Conservation (phyloP, 2,329 filamentous ascomycete species). For the Clonostachys chloroleuca region DNA sequence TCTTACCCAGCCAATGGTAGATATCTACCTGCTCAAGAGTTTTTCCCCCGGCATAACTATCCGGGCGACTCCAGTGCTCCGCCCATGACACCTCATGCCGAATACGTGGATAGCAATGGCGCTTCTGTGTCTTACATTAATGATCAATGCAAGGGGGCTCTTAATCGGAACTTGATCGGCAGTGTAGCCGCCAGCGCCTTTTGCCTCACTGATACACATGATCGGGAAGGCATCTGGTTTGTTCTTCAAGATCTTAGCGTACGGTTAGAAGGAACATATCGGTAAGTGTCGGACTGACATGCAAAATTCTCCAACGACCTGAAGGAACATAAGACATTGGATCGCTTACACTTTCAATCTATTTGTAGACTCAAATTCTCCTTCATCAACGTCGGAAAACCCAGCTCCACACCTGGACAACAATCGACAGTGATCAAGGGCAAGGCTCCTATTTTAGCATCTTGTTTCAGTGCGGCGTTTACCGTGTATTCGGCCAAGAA, state of each 20-base stretch:
- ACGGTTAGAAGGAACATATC: slow-evolving; percentile 84
- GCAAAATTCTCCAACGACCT: neutral
- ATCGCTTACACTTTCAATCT: neutral
- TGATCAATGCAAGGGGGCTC: slow-evolving; percentile 12
- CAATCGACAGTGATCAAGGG: slow-evolving; percentile 59
- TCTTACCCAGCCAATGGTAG: slow-evolving; percentile 21
- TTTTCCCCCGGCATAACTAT: slow-evolving; percentile 23
- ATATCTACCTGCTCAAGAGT: slow-evolving; percentile 30
- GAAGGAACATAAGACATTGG: neutral
- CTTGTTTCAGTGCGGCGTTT: slow-evolving; percentile 83
- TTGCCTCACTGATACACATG: slow-evolving; percentile 71
- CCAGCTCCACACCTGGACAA: slow-evolving; percentile 22
- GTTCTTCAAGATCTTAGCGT: slow-evolving; percentile 94
- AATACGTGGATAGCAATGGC: neutral
- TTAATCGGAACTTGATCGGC: slow-evolving; percentile 90
- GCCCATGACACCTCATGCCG: slow-evolving; percentile 15
- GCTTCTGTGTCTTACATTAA: slow-evolving; percentile 5
- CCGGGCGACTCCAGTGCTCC: slow-evolving; percentile 15
- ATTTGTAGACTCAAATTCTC: slow-evolving; percentile 55
- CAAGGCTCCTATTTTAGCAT: slow-evolving; percentile 77
- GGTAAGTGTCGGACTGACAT: slow-evolving; percentile 44
- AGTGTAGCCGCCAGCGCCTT: slow-evolving; percentile 87
- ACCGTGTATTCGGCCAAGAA: slow-evolving; percentile 97
- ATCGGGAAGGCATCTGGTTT: slow-evolving; percentile 92
- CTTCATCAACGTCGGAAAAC: slow-evolving; percentile 78